Evolutionary conservation across 2,329 filamentous ascomycete genomes (phyloP), one percentile per base, ranked within the genome.

Genomic region (Aspergillus melleus): DNA sequence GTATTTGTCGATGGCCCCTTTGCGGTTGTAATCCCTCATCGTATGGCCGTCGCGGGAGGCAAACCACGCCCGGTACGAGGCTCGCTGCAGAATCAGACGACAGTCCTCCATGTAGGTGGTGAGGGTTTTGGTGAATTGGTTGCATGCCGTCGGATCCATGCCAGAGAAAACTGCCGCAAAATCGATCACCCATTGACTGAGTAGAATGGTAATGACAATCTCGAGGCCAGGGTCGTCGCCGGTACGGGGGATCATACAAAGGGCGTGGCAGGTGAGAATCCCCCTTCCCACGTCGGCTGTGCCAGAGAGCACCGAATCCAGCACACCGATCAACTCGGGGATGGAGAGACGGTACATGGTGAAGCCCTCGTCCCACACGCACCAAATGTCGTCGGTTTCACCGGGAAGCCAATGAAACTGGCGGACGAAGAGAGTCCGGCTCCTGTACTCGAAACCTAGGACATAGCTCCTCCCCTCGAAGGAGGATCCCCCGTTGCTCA

Each of bases 191-290:
- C 72, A 75, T 55, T 74, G 72, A 20, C 67, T 65, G 49, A 70
- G 74, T 26, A 68, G 57, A 30, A 73, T 68, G 6, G 57, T 58
- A 49, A 76, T 65, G 11, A 74, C 66, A 11, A 75, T 61, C 51
- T 76, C 74, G 63, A 76, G 55, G 3, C 72, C 73, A 1, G 68
- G 69, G 47, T 70, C 67, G 10, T 70, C 69, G 24, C 65, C 54
- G 16, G 46, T 49, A 11, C 59, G 54, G 16, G 55, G 58, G 11
- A 61, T 65, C 42, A 67, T 54, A 12, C 65, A 66, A 49, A 60
- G 59, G 19, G 55, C 58, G 39, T 66, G 68, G 11, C 64, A 66
- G 19, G 64, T 68, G 30, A 76, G 60, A 14, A 74, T 54, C 2
- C 71, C 72, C 8, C 61, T 54, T 4, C 63, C 58, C 16, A 72